Conservation (phyloP, 2,329 filamentous ascomycete genomes). For the Ilyonectria sp. region DNA sequence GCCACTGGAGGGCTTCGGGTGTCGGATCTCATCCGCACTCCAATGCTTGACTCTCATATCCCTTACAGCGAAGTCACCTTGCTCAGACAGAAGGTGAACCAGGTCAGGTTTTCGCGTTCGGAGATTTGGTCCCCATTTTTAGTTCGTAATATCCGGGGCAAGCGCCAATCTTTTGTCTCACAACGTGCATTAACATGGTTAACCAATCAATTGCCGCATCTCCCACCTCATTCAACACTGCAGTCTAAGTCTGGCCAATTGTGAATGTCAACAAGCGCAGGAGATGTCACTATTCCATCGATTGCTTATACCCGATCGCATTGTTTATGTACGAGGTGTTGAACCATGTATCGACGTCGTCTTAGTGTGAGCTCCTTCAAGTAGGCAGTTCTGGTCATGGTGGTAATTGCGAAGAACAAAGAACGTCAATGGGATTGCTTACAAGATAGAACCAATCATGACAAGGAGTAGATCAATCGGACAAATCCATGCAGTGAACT, state of each 20-base stretch:
- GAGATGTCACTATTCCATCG: neutral
- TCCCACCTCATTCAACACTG: constrained; percentile 29
- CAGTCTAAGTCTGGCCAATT: constrained; percentile 30
- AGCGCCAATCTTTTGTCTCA: constrained; percentile 38
- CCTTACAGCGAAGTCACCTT: neutral
- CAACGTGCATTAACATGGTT: constrained; percentile 29
- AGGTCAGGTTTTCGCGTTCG: constrained; percentile 36
- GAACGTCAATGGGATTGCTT: no score
- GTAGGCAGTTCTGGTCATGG: no score
- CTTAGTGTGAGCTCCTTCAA: neutral
- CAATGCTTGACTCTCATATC: neutral
- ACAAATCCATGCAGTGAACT: no score
- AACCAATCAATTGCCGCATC: constrained; percentile 38
- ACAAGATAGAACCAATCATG: no score
- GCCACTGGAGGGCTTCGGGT: neutral
- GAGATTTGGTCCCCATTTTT: constrained; percentile 45
- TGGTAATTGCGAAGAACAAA: no score
- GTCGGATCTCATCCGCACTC: neutral
- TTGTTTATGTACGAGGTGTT: neutral
- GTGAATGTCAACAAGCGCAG: neutral
- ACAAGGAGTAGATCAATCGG: no score
- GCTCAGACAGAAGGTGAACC: constrained; percentile 7
- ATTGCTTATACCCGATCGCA: neutral
- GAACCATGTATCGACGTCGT: neutral
- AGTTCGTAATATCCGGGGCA: constrained; percentile 40